Evolutionary conservation across 164 flowering plant genomes (phyloP).

Genomic region (Chimonanthus praecox): DNA sequence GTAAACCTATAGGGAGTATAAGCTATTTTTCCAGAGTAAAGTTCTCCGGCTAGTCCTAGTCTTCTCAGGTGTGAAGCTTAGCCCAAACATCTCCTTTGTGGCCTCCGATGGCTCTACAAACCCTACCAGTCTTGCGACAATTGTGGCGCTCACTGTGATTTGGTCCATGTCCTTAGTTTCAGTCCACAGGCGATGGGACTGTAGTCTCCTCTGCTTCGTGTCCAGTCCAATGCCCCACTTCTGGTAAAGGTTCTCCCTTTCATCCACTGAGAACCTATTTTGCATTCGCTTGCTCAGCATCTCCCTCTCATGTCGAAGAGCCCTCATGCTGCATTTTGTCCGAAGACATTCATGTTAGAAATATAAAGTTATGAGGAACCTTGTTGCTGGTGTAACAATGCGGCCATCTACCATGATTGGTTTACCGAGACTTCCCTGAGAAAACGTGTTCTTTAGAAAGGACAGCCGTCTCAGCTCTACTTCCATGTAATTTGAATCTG

Average conservation of each 20-base stretch:
- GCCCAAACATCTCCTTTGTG: conserved; percentile 69
- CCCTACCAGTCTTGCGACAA: conserved; percentile 65
- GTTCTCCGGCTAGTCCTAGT: conserved; percentile 35
- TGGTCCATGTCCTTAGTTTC: conserved; percentile 54
- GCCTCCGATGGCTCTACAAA: background rate
- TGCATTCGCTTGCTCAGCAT: conserved; percentile 64
- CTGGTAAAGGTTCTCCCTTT: conserved; percentile 50
- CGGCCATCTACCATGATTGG: conserved; percentile 21
- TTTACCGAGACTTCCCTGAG: conserved; percentile 21
- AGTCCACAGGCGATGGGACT: conserved; percentile 57
- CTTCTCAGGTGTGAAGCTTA: conserved; percentile 63
- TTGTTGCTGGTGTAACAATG: conserved; percentile 38
- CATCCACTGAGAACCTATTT: conserved; percentile 52
- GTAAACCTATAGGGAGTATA: conserved; percentile 19
- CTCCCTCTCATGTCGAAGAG: conserved; percentile 66
- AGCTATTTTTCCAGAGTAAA: conserved; percentile 45
- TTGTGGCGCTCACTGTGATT: conserved; percentile 54
- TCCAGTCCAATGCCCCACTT: conserved; percentile 71
- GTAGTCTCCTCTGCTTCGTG: conserved; percentile 65
- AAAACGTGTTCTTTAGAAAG: conserved; percentile 51
- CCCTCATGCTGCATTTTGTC: conserved; percentile 38
- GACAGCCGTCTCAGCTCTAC: conserved; percentile 79
- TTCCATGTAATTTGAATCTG: conserved; percentile 76
- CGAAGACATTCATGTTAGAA: too few relatives aligned
- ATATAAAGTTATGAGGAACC: conserved; percentile 28